Base-by-base conservation (phyloP, 345 rosid species). In the Cardamine occulta region DNA sequence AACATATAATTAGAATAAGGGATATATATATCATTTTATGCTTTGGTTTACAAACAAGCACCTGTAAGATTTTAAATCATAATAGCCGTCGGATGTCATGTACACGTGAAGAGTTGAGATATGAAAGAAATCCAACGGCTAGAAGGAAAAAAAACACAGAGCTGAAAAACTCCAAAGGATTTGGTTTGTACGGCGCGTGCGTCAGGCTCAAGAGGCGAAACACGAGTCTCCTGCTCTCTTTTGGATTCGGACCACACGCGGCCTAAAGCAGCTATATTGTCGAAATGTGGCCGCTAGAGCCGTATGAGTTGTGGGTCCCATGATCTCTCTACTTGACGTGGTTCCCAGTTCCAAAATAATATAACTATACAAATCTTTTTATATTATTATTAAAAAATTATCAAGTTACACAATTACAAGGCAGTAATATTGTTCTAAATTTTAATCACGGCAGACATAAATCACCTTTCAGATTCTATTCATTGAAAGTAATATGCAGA, bases 41-140 rank as follows among this genome's bases (percentile, higher is more conserved):
- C 1, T 28, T 18, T 34, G 17, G 24, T 51, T 48, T n/a, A 29
- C 44, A 59, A 59, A 34, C 15, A 34, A 35, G 21, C 12, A 45
- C 52, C 23, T 17, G 11, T 7, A 57, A 57, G 12, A 40, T 40
- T 13, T 0, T 0, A 10, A 37, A 19, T 2, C 8, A 59, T 32
- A 17, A 60, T 37, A 66, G 34, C 71, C 71, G 19, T 51, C 71
- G 45, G 71, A 34, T 66, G 24, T 35, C 54, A 14, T 18, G 51
- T 39, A n/a, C 54, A 31, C 2, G 42, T 48, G 39, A 49, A 67
- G 32, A 47, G 40, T 29, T 28, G 39, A 66, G 32, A 49, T 66
- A 52, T 14, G 35, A 35, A 51, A 34, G 47, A 67, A 19, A 67
- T 67, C 72, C n/a, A 67, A 67, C 60, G 72, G 72, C 55, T 35